Conservation (phyloP, 202 grass and related monocot genomes). For the Zoysia matrella region DNA sequence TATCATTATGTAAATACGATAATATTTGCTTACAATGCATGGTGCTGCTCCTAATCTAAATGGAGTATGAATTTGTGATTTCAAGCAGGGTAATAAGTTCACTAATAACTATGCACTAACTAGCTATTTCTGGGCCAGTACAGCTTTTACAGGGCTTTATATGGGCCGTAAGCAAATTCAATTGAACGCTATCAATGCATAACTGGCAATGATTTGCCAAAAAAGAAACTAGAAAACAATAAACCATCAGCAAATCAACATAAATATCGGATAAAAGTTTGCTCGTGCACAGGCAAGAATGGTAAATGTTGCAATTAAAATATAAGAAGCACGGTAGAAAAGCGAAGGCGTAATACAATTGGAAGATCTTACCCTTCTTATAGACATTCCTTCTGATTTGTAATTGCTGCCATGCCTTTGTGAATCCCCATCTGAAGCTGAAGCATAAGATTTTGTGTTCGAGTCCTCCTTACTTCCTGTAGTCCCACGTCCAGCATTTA, state of each 20-base stretch:
- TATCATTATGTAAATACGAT: slow-evolving; percentile 24
- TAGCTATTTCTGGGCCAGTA: slow-evolving; percentile 7
- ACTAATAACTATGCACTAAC: neutral
- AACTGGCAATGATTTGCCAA: too few relatives aligned
- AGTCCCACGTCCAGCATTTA: slow-evolving; percentile 31
- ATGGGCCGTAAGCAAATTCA: too few relatives aligned
- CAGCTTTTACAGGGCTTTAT: neutral
- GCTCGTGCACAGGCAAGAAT: neutral
- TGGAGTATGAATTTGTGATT: neutral
- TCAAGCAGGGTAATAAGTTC: neutral
- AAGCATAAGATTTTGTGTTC: slow-evolving; percentile 39
- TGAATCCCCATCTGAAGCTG: slow-evolving; percentile 47
- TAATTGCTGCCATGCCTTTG: slow-evolving; percentile 31
- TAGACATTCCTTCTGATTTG: slow-evolving; percentile 33
- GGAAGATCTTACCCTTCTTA: slow-evolving; percentile 66
- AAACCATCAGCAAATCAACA: slow-evolving; percentile 1
- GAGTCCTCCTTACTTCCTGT: slow-evolving; percentile 1
- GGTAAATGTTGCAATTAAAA: slow-evolving; percentile 2
- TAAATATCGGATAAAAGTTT: neutral
- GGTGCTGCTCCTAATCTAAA: neutral
- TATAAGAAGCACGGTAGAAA: slow-evolving; percentile 29
- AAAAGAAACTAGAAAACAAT: neutral
- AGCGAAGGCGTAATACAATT: slow-evolving; percentile 9
- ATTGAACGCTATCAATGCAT: too few relatives aligned
- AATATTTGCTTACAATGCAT: slow-evolving; percentile 24